Conservation (phyloP, 441 rosid species). For the Raphanus hybrid region DNA sequence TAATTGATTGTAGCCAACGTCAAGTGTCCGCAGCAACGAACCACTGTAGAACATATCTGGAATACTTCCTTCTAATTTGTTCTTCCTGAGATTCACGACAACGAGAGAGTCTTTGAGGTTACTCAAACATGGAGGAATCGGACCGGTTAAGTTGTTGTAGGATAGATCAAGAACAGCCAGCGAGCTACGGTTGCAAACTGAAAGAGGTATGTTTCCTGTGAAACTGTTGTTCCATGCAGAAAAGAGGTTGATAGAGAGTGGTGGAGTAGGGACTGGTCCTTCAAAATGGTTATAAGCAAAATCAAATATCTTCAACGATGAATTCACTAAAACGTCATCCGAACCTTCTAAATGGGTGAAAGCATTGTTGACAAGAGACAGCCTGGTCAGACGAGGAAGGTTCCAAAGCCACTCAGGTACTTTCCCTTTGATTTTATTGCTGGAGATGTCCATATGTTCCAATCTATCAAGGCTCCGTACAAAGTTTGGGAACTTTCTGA, state of each 20-base stretch:
- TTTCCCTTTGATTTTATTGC: slow-evolving; percentile 12
- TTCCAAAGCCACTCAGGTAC: slow-evolving; percentile 7
- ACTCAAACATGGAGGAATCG: slow-evolving; percentile 25
- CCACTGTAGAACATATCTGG: slow-evolving; percentile 21
- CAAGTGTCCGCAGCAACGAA: slow-evolving; percentile 47
- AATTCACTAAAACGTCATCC: not conserved
- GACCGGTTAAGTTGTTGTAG: slow-evolving; percentile 26
- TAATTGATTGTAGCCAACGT: slow-evolving; percentile 44
- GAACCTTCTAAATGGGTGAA: slow-evolving; percentile 18
- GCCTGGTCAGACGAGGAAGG: not conserved
- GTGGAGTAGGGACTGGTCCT: slow-evolving; percentile 22
- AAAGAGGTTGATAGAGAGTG: slow-evolving; percentile 2
- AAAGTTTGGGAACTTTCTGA: slow-evolving; percentile 16
- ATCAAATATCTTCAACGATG: not conserved
- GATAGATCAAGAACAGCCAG: slow-evolving; percentile 33
- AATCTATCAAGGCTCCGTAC: not conserved
- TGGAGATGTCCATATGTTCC: not conserved
- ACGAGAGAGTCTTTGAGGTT: not conserved
- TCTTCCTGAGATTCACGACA: slow-evolving; percentile 50
- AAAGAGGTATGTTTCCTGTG: slow-evolving; percentile 41
- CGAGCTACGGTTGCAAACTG: slow-evolving; percentile 42
- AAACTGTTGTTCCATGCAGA: slow-evolving; percentile 45
- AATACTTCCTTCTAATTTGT: slow-evolving; percentile 44
- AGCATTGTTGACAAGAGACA: not conserved
- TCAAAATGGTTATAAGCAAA: not conserved